A percentile compares a stretch with the other conserved stretches of the same genome.
phyloP scores from a whole-genome alignment of 306 rosid species.

The Benincasa hispida region DNA sequence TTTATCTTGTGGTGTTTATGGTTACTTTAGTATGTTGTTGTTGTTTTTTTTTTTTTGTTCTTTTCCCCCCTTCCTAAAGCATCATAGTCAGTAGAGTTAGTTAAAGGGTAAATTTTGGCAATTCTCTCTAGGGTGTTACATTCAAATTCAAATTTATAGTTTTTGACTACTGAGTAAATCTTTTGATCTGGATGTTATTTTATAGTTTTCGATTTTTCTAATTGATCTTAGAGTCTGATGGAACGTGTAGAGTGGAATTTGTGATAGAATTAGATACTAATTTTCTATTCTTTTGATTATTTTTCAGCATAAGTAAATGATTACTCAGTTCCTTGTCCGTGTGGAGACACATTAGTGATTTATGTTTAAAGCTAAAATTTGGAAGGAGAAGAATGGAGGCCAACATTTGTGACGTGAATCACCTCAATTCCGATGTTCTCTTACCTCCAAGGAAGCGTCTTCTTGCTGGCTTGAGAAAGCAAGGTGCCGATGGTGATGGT shows the following conservation, averaged over 20 bases:
- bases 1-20: too few species aligned
- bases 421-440: slow-evolving; percentile 83
- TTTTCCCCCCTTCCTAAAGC: too few species aligned
- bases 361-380: slow-evolving; percentile 14
- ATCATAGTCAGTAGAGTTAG: too few species aligned
- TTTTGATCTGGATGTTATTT: not conserved
- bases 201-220: not conserved
- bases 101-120: too few species aligned
- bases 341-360: slow-evolving; percentile 25
- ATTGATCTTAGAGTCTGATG: not conserved
- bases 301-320: slow-evolving; percentile 18
- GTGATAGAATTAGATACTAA: slow-evolving; percentile 1
- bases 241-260: not conserved
- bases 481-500: slow-evolving; percentile 47
- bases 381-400: slow-evolving; percentile 52
- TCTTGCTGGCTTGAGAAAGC: slow-evolving; percentile 90
- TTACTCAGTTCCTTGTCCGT: slow-evolving; percentile 12
- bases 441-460: slow-evolving; percentile 94
- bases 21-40: too few species aligned
- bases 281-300: not conserved
- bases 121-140: too few species aligned
- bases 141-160: not conserved
- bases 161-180: not conserved
- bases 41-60: too few species aligned
- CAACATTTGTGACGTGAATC: slow-evolving; percentile 57